Evolutionary conservation across 306 rosid species (phyloP).

Genomic region (Acacia confusa): DNA sequence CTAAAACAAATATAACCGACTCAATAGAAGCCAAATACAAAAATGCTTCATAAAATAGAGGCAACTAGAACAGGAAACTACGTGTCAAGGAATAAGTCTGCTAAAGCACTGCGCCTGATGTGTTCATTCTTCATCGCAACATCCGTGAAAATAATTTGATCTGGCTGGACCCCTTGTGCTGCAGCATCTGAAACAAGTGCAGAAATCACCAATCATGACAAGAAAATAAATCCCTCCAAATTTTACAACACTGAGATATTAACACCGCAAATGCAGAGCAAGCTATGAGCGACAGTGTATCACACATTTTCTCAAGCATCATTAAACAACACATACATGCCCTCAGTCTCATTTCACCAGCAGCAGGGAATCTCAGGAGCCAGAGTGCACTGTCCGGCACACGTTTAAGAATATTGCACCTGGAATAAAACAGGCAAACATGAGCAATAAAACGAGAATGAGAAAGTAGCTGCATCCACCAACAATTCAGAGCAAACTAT

Average conservation of each 20-base stretch:
- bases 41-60: background rate
- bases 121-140: constrained; percentile 98
- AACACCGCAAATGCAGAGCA: background rate
- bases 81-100: constrained; percentile 98
- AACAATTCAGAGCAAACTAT: background rate
- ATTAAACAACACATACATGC: constrained; percentile 62
- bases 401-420: constrained; percentile 97
- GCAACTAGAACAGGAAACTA: constrained; percentile 32
- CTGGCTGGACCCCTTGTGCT: constrained; percentile 87
- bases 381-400: constrained; percentile 97
- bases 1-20: constrained; percentile 44
- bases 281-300: background rate
- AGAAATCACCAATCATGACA: constrained; percentile 15
- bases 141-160: constrained; percentile 94
- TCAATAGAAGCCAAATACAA: background rate
- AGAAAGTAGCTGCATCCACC: background rate
- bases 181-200: constrained; percentile 65
- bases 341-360: constrained; percentile 91
- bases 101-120: constrained; percentile 89
- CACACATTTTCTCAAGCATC: background rate
- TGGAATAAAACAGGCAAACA: constrained; percentile 31
- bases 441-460: constrained; percentile 15
- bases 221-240: background rate
- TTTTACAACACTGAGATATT: no score
- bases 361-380: constrained; percentile 98